Conservation (phyloP, 2,329 filamentous ascomycete genomes). For the Fusarium verticillioides region DNA sequence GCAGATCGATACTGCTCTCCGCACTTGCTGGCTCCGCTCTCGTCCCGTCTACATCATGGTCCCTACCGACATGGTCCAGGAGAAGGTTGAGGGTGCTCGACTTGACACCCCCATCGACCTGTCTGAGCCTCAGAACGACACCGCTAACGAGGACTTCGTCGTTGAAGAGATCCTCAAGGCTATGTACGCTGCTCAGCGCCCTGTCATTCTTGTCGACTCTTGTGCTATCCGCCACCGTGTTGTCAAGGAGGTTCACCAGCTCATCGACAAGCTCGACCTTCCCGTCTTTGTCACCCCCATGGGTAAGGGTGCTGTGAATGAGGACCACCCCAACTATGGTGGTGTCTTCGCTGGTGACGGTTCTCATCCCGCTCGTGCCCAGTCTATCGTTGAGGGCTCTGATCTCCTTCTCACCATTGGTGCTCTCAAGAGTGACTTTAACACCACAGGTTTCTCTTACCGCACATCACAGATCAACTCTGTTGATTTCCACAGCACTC, state of each 20-base stretch:
- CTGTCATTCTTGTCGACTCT: constrained; percentile 84
- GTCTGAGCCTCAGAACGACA: constrained; percentile 70
- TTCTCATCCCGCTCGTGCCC: constrained; percentile 71
- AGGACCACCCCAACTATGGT: constrained; percentile 78
- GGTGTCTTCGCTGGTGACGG: constrained; percentile 88
- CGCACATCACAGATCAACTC: constrained; percentile 79
- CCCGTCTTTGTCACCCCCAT: constrained; percentile 91
- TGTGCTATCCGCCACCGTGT: constrained; percentile 83
- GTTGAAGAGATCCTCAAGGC: constrained; percentile 81
- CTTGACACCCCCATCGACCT: constrained; percentile 79
- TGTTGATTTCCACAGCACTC: constrained; percentile 83
- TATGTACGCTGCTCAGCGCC: constrained; percentile 77
- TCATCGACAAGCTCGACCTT: constrained; percentile 78
- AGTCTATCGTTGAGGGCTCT: constrained; percentile 71
- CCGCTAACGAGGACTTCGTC: constrained; percentile 82
- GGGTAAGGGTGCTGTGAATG: constrained; percentile 87
- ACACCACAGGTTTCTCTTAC: constrained; percentile 85
- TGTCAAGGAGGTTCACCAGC: constrained; percentile 75
- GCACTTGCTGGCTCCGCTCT: constrained; percentile 77
- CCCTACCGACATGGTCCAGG: constrained; percentile 81
- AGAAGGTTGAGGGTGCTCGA: constrained; percentile 78
- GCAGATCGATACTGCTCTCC: constrained; percentile 81
- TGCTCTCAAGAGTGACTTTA: constrained; percentile 78
- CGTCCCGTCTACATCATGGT: constrained; percentile 87
- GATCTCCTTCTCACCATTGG: constrained; percentile 79